Percentiles rank a stretch among this genome's conserved stretches.
Conservation (phyloP, 2,329 filamentous ascomycete genomes). For the Aureobasidium namibiae region DNA sequence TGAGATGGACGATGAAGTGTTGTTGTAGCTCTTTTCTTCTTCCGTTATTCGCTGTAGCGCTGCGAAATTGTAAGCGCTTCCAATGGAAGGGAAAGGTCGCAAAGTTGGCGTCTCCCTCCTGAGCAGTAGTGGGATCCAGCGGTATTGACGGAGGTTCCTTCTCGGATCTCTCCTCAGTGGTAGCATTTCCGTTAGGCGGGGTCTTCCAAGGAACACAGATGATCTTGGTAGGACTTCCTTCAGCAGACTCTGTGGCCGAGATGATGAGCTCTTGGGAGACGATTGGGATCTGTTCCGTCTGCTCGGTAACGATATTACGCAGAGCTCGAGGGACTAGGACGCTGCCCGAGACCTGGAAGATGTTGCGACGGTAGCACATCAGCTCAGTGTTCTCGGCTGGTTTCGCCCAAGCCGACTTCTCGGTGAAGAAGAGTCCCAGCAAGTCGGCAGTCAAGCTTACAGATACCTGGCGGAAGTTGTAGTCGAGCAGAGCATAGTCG, state of each 20-base stretch:
- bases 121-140: conserved; percentile 56
- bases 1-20: conserved; percentile 85
- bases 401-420: conserved; percentile 62
- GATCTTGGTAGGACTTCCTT: conserved; percentile 83
- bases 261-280: conserved; percentile 77
- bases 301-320: conserved; percentile 72
- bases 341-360: conserved; percentile 92
- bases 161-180: conserved; percentile 64
- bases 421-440: conserved; percentile 83
- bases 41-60: conserved; percentile 93
- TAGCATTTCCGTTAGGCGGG: conserved; percentile 57
- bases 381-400: conserved; percentile 62
- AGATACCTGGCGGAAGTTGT: conserved; percentile 54
- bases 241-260: conserved; percentile 88
- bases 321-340: conserved; percentile 72
- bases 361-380: conserved; percentile 89
- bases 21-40: conserved; percentile 91
- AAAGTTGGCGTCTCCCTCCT: conserved; percentile 70
- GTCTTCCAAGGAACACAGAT: conserved; percentile 99
- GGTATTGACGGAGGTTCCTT: conserved; percentile 81
- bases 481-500: conserved; percentile 57
- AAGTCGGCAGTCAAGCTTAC: conserved; percentile 66
- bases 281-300: conserved; percentile 76
- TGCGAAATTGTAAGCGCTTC: conserved; percentile 88
- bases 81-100: conserved; percentile 89